Percentiles rank a stretch among this genome's conserved stretches.
Conservation (phyloP, 2,329 filamentous ascomycete genomes). For the Curvularia hawaiiensis region DNA sequence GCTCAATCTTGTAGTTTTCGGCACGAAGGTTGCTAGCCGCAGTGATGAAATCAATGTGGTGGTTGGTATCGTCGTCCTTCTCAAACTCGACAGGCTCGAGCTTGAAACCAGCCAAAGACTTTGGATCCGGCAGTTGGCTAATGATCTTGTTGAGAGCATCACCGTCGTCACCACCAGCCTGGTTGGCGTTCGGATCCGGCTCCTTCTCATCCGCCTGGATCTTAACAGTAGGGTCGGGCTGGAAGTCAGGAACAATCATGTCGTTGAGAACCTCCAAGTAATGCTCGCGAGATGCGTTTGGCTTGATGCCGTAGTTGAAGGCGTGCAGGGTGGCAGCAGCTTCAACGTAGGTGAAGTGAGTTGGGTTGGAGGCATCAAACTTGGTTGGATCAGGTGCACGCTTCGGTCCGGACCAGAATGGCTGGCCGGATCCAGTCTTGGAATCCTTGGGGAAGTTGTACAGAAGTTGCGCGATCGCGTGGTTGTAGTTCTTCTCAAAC, state of each 20-base stretch:
- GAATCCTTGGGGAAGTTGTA: slow-evolving; percentile 98
- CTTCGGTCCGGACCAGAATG: slow-evolving; percentile 98
- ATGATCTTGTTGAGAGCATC: slow-evolving; percentile 77
- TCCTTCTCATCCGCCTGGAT: slow-evolving; percentile 97
- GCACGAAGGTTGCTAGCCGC: slow-evolving; percentile 95
- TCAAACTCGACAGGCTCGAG: slow-evolving; percentile 94
- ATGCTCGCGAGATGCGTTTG: slow-evolving; percentile 72
- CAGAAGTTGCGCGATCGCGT: slow-evolving; percentile 91
- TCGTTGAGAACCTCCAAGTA: slow-evolving; percentile 83
- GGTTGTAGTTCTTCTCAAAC: slow-evolving; percentile 97
- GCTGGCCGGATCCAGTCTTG: slow-evolving; percentile 82
- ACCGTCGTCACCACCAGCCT: slow-evolving; percentile 69
- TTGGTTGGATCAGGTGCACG: slow-evolving; percentile 89
- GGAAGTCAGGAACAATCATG: slow-evolving; percentile 95
- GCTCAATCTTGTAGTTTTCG: slow-evolving; percentile 96
- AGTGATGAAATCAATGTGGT: slow-evolving; percentile 99
- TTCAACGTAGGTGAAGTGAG: slow-evolving; percentile 86
- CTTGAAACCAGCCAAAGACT: slow-evolving; percentile 84
- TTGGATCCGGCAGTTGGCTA: slow-evolving; percentile 75
- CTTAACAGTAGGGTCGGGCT: slow-evolving; percentile 87
- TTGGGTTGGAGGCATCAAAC: slow-evolving; percentile 83
- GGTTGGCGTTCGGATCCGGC: slow-evolving; percentile 82
- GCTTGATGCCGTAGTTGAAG: slow-evolving; percentile 97
- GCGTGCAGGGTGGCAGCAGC: slow-evolving; percentile 91
- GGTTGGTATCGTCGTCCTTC: slow-evolving; percentile 97